Conservation (phyloP, 139 green algal genomes). For the Chloropicon primus region DNA sequence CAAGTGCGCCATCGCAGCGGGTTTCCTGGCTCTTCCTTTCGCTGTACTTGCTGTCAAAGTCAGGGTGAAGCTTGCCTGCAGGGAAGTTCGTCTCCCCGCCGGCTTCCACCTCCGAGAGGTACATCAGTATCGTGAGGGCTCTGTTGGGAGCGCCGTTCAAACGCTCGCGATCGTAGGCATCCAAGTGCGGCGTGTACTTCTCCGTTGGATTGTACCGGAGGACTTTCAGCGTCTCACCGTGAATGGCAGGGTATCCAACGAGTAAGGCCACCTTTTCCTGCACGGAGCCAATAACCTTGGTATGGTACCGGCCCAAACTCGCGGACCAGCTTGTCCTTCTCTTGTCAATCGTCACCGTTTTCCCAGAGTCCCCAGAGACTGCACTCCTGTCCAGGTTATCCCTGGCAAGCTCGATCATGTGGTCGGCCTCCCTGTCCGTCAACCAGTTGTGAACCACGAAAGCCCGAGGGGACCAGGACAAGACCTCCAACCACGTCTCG, state of each 20-base stretch:
- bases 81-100: slow-evolving; percentile 50
- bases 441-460: neutral
- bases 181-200: neutral
- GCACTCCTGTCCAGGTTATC: neutral
- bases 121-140: slow-evolving; percentile 56
- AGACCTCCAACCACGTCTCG: neutral
- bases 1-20: neutral
- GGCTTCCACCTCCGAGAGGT: slow-evolving; percentile 39
- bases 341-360: neutral
- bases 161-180: neutral
- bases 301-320: neutral
- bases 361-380: no score
- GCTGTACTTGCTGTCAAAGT: neutral
- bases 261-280: neutral
- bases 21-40: neutral
- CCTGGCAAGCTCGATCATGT: neutral
- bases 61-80: neutral
- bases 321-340: neutral
- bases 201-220: neutral
- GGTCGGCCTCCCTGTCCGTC: neutral
- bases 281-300: neutral
- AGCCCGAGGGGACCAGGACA: neutral
- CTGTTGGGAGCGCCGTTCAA: no score
- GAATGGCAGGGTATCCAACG: neutral
- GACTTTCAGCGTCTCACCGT: neutral